Base-by-base conservation (phyloP, 306 rosid species). In the Cucurbita maxima region DNA sequence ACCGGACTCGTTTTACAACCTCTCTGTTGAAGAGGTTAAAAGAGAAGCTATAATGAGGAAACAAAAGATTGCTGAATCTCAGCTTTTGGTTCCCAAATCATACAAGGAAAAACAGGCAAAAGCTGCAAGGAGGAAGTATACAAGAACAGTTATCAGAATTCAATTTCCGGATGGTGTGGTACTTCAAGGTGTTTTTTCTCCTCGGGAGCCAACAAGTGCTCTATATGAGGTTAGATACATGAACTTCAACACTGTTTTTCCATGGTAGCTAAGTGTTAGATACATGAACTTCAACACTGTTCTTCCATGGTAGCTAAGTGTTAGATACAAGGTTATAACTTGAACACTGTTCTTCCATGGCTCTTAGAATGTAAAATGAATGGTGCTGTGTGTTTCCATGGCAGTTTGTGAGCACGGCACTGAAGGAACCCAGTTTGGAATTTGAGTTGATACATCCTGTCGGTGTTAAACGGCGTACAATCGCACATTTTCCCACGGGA, bases 131-230 rank as follows among this genome's bases (percentile, higher is more conserved):
- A 88, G 45, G 78, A 88, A 82, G 81, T 88, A 91, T 83, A 82
- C 64, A 61, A 86, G 74, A 88, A 53, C 97, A 68, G 76, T 89
- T 30, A 86, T 95, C 71, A 82, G 97, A 71, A 76, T 95, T 77
- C 97, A 95, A 78, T 95, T 95, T 85, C 97, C 96, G 5, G 99
- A 95, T 59, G 96, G 97, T 52, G 90, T 88, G 76, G 92, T 91
- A 70, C 99, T 95, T 76, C 99, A 91, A 85, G 96, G 87, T 30
- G 81, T 86, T 58, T 95, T 95, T 86, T 71, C 83, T 72, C 96
- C 99, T 37, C 84, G 84, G 83, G 99, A 95, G 75, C 76, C 90
- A 77, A 89, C 97, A 38, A 74, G 79, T 73, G 75, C 88, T 75
- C 84, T 95, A 50, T 95, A 95, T 20, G 88, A 95, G 96, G 99